Evolutionary conservation across 176 grass and related monocot genomes (phyloP).

Genomic region (Oryza glaberrima): DNA sequence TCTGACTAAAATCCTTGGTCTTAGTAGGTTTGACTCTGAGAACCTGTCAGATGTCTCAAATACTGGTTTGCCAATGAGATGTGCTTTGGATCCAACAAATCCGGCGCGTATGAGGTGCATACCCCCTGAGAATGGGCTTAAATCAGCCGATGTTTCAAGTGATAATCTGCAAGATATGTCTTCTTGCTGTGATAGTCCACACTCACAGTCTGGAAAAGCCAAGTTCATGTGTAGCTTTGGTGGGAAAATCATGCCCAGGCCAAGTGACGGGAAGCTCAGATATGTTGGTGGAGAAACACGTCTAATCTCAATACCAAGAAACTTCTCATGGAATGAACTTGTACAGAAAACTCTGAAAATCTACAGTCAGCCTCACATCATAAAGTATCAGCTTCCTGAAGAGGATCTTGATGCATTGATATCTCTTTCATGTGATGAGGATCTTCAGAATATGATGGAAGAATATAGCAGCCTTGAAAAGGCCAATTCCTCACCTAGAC

Average conservation of each 20-base stretch:
- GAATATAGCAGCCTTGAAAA: conserved; percentile 78
- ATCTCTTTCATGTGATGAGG: conserved; percentile 86
- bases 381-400: conserved; percentile 96
- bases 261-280: conserved; percentile 84
- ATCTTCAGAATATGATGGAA: conserved; percentile 99
- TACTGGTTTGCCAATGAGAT: conserved; percentile 45
- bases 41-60: conserved; percentile 45
- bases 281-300: conserved; percentile 87
- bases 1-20: conserved; percentile 52
- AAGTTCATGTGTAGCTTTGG: conserved; percentile 99
- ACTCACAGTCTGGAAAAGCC: conserved; percentile 56
- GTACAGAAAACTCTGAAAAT: conserved; percentile 71
- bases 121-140: conserved; percentile 47
- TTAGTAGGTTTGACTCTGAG: conserved; percentile 51
- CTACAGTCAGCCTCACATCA: conserved; percentile 79
- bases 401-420: conserved; percentile 96
- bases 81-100: conserved; percentile 46
- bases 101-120: background rate
- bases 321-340: conserved; percentile 67
- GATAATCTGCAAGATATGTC: conserved; percentile 45
- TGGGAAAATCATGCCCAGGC: conserved; percentile 87
- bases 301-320: conserved; percentile 68
- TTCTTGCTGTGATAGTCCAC: conserved; percentile 50
- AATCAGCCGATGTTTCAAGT: conserved; percentile 36
- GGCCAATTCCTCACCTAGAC: conserved; percentile 59